A percentile compares a stretch with the other conserved stretches of the same genome.
Evolutionary conservation across 805 yeast genomes (phyloP).

Genomic region (Hanseniaspora vineae): DNA sequence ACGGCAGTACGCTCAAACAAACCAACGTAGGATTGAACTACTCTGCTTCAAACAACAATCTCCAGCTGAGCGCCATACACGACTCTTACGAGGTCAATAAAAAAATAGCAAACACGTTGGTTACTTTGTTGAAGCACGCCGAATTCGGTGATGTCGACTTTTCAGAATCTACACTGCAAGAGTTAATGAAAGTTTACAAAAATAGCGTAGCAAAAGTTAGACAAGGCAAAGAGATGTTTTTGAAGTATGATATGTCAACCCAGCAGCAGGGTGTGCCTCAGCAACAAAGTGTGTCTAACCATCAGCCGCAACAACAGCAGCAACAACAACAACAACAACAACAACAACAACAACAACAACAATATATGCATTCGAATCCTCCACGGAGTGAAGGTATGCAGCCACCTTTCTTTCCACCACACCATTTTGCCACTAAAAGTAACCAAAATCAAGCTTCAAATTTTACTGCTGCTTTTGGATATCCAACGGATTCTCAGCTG

Average conservation of each 20-base stretch:
- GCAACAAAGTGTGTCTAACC: background rate
- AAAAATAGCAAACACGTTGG: constrained; percentile 21
- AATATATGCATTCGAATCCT: too few species aligned
- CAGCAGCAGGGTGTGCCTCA: background rate
- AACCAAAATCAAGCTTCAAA: too few species aligned
- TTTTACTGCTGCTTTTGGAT: too few species aligned
- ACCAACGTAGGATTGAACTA: too few species aligned
- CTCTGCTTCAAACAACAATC: background rate
- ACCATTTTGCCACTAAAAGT: too few species aligned
- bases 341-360: too few species aligned
- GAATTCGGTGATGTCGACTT: constrained; percentile 18
- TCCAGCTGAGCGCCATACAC: background rate
- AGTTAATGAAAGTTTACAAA: constrained; percentile 15
- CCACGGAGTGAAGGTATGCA: too few species aligned
- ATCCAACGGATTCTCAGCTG: too few species aligned
- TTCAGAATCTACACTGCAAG: constrained; percentile 17
- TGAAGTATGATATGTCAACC: constrained; percentile 1
- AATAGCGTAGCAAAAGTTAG: constrained; percentile 15
- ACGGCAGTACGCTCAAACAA: too few species aligned
- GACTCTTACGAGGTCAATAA: constrained; percentile 12
- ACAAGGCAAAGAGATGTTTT: constrained; percentile 10
- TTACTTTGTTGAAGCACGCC: constrained; percentile 17
- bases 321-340: too few species aligned
- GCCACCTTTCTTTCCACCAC: too few species aligned
- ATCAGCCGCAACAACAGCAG: too few species aligned